phyloP scores from a whole-genome alignment of 768 basidiomycete genomes.

The Arthromyces matolae region DNA sequence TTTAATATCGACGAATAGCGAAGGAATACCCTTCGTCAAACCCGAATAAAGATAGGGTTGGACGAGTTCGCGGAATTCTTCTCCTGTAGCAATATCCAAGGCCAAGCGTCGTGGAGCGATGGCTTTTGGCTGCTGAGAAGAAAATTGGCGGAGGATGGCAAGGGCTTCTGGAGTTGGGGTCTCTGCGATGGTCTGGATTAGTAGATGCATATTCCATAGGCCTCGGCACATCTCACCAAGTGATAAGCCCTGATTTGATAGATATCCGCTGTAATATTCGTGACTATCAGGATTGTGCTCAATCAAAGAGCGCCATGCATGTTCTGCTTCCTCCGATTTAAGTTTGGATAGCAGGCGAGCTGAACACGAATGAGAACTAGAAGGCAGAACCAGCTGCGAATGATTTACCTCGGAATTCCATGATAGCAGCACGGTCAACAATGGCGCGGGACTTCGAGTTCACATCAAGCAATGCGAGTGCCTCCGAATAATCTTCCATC shows the following conservation, averaged over 20 bases:
- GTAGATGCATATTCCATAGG: background rate
- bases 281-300: conserved; percentile 83
- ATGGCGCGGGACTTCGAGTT: conserved; percentile 62
- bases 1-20: conserved; percentile 90
- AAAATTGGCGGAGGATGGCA: conserved; percentile 54
- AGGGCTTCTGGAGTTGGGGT: conserved; percentile 52
- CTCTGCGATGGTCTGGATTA: conserved; percentile 42
- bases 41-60: conserved; percentile 65
- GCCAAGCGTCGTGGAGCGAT: conserved; percentile 70
- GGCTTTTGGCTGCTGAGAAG: conserved; percentile 61
- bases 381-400: background rate
- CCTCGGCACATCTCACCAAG: conserved; percentile 44
- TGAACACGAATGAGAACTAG: conserved; percentile 26
- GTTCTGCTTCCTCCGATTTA: conserved; percentile 65
- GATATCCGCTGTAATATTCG: conserved; percentile 74
- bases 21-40: conserved; percentile 85
- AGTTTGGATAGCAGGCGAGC: conserved; percentile 77
- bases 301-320: conserved; percentile 77
- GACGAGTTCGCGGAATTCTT: conserved; percentile 63
- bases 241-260: conserved; percentile 61
- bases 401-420: conserved; percentile 60
- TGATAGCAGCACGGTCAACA: conserved; percentile 66
- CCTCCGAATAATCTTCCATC: conserved; percentile 56
- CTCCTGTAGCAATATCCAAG: conserved; percentile 62
- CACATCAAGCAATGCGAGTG: conserved; percentile 58